Percentiles rank a stretch among this genome's conserved stretches.
Evolutionary conservation across 2,329 filamentous ascomycete species (phyloP).

Genomic region (Acarospora socialis): DNA sequence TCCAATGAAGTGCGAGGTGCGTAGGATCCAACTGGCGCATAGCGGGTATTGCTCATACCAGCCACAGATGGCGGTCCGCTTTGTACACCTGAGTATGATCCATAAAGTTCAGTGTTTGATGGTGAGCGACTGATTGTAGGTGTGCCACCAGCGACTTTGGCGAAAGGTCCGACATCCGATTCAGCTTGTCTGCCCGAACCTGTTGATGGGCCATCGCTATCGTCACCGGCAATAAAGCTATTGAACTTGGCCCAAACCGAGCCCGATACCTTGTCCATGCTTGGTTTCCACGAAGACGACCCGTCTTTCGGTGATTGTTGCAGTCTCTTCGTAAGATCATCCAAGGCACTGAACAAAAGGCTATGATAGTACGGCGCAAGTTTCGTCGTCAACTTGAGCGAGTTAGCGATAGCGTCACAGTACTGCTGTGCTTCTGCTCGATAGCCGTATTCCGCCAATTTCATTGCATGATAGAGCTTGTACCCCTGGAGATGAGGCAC

Average conservation of each 20-base stretch:
- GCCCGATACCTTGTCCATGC: slow-evolving; percentile 87
- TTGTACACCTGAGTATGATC: slow-evolving; percentile 32
- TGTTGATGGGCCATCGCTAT: slow-evolving; percentile 50
- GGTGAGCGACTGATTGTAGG: slow-evolving; percentile 61
- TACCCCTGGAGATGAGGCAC: slow-evolving; percentile 78
- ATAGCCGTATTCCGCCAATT: slow-evolving; percentile 70
- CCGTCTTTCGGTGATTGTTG: slow-evolving; percentile 74
- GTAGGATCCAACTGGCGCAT: slow-evolving; percentile 24
- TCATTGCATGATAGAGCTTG: slow-evolving; percentile 77
- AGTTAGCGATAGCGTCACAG: slow-evolving; percentile 65
- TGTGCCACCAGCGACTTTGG: slow-evolving; percentile 61
- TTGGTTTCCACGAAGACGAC: slow-evolving; percentile 80
- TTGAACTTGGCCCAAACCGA: slow-evolving; percentile 88
- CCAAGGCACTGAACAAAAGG: slow-evolving; percentile 57
- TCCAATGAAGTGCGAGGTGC: slow-evolving; percentile 36
- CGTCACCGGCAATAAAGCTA: slow-evolving; percentile 89
- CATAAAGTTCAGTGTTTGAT: slow-evolving; percentile 64
- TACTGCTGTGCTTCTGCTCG: slow-evolving; percentile 78
- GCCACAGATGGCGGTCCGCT: slow-evolving; percentile 23
- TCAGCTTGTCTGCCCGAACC: slow-evolving; percentile 42
- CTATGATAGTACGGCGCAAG: slow-evolving; percentile 76
- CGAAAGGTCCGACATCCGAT: slow-evolving; percentile 59
- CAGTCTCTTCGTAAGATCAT: slow-evolving; percentile 70
- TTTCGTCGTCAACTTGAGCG: slow-evolving; percentile 68
- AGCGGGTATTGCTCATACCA: slow-evolving; percentile 25